Conservation (phyloP, 169 alveolate genomes). For the Babesia divergens region DNA sequence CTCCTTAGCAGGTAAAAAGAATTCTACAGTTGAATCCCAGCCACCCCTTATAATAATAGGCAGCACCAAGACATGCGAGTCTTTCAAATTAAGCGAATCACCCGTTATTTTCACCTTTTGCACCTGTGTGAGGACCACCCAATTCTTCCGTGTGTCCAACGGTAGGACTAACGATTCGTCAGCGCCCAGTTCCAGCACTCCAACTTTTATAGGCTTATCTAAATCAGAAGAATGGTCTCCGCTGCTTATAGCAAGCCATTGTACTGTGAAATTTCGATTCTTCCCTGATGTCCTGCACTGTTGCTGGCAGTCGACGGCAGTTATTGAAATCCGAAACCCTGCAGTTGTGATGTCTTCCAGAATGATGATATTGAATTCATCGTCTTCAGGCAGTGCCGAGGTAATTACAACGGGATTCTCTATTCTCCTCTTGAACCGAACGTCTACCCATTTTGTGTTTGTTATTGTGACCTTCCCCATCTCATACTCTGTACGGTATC, state of each 20-base stretch:
- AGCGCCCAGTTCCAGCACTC: background rate
- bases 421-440: conserved; percentile 1
- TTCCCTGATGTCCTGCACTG: background rate
- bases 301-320: background rate
- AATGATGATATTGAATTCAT: background rate
- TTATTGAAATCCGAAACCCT: background rate
- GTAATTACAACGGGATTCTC: conserved; percentile 49
- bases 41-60: background rate
- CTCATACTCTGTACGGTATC: conserved; percentile 22
- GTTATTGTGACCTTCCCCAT: background rate
- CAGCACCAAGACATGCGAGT: background rate
- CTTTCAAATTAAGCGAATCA: background rate
- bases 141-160: conserved; percentile 31
- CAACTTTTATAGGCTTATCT: conserved; percentile 1
- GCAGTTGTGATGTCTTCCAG: conserved; percentile 6
- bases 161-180: conserved; percentile 11
- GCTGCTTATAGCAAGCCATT: conserved; percentile 33
- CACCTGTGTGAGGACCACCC: conserved; percentile 39
- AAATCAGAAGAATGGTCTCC: conserved; percentile 52
- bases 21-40: background rate
- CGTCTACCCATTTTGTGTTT: conserved; percentile 14
- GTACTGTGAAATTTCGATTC: background rate
- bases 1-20: background rate
- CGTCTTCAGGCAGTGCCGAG: background rate
- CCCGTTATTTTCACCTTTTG: background rate